Evolutionary conservation across 176 grass and related monocot genomes (phyloP), one percentile per base, ranked within the genome.

Genomic region (Elymus sibiricus): DNA sequence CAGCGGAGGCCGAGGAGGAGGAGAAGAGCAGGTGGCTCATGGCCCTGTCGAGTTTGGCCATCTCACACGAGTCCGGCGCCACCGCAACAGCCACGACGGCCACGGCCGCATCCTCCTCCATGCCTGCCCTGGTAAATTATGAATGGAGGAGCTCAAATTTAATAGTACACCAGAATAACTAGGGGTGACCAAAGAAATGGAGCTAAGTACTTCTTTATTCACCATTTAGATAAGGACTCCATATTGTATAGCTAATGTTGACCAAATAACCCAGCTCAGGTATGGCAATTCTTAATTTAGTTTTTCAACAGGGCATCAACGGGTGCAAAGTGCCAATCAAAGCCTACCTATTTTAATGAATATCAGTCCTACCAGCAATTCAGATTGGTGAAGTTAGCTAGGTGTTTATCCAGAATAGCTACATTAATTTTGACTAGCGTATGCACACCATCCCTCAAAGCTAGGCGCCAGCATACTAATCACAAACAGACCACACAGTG

Each of bases 41-140:
- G 79, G 89, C 71, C 9, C 79, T 93, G 75, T 98, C 91, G 37
- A 94, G 82, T 86, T 98, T 90, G 42, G 92, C 93, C 64, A 88
- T 91, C 90, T 98, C 92, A 92, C 97, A 98, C 16, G 93, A 98
- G 75, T 94, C 96, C 2, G 91, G 96, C 53, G 90, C 78, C 11
- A 80, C 83, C 11, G 79, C 53, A 11, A 78, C 82, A 0, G 34
- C 34, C 34, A 5, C 34, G 34, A 35, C 34, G 34, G 82, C 73
- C 38, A 14, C 22, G 9, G 7, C 39, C 7, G 7, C 39, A 9
- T 40, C 39, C 7, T 40, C 39, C 19, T 85, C 88, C 89, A 90
- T 87, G 82, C 28, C 6, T 9, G 34, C 31, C 31, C 31, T 32
- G 31, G 31, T 32, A 32, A 32, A 32, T 32, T 32, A 32, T 32